These are phyloP conservation scores for Vaccinium corymbosum DNA, from an alignment of 148 eudicot species.

Conservation along the genomic window DNA sequence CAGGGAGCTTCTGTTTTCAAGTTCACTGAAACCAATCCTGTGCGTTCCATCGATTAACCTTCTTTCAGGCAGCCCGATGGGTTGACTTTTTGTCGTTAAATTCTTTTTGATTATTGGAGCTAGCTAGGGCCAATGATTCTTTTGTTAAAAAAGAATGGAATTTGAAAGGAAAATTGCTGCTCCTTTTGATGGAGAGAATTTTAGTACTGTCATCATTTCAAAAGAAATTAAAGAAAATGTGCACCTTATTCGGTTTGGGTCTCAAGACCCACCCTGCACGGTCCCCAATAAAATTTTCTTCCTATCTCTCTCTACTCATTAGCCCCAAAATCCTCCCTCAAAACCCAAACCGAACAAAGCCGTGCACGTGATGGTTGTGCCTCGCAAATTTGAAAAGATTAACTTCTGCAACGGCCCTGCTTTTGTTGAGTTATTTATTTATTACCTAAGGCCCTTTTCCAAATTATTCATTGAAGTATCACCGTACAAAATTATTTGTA, in stretches of 20 bases:
- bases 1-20: no score
- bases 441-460: background rate
- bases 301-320: no score
- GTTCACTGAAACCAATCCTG: background rate
- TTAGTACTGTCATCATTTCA: background rate
- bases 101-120: background rate
- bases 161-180: background rate
- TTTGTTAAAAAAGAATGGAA: background rate
- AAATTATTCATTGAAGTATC: background rate
- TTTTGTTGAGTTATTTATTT: background rate
- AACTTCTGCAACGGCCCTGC: background rate
- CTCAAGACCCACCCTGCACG: no score
- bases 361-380: background rate
- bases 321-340: no score
- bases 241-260: no score
- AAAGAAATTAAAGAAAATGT: background rate
- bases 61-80: background rate
- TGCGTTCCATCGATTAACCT: no score
- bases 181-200: background rate
- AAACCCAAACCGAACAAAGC: no score
- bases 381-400: background rate
- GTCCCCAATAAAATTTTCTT: no score
- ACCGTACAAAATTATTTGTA: background rate
- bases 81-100: background rate
- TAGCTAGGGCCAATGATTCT: background rate